A percentile compares a stretch with the other conserved stretches of the same genome.
Conservation (phyloP, 2,329 filamentous ascomycete genomes). For the Zelopaecilomyces penicillatus region DNA sequence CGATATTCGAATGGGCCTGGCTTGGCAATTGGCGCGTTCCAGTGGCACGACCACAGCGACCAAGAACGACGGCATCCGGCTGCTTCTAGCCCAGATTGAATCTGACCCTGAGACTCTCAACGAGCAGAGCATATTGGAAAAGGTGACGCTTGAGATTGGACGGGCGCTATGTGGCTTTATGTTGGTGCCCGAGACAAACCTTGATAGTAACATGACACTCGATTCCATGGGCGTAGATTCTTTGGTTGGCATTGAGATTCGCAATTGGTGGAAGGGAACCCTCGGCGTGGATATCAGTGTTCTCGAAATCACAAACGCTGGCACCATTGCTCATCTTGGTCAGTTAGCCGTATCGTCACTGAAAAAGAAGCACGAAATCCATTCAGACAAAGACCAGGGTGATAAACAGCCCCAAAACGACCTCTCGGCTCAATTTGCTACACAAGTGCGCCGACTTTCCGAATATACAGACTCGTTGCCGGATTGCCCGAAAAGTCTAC, state of each 20-base stretch:
- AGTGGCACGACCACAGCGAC: not conserved
- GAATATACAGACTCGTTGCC: no score
- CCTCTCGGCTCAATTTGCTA: no score
- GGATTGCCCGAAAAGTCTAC: not conserved
- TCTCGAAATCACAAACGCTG: conserved; percentile 7
- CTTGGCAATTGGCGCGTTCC: not conserved
- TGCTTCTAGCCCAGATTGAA: not conserved
- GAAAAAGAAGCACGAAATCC: not conserved
- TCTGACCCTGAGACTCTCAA: conserved; percentile 4
- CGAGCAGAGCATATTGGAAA: conserved; percentile 8
- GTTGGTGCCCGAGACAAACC: conserved; percentile 3
- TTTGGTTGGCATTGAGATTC: conserved; percentile 12
- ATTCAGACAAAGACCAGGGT: not conserved
- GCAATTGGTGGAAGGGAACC: conserved; percentile 12
- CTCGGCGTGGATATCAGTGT: conserved; percentile 8
- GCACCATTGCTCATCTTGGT: not conserved
- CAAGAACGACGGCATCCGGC: not conserved
- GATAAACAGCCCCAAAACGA: no score
- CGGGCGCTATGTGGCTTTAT: conserved; percentile 7
- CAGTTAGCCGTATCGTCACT: not conserved
- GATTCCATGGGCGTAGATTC: conserved; percentile 11
- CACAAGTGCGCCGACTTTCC: no score
- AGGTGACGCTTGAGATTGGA: conserved; percentile 10
- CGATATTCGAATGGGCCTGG: conserved; percentile 3
- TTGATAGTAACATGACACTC: conserved; percentile 8